Conservation (phyloP, 768 basidiomycete species). For the Mycena indigotica region DNA sequence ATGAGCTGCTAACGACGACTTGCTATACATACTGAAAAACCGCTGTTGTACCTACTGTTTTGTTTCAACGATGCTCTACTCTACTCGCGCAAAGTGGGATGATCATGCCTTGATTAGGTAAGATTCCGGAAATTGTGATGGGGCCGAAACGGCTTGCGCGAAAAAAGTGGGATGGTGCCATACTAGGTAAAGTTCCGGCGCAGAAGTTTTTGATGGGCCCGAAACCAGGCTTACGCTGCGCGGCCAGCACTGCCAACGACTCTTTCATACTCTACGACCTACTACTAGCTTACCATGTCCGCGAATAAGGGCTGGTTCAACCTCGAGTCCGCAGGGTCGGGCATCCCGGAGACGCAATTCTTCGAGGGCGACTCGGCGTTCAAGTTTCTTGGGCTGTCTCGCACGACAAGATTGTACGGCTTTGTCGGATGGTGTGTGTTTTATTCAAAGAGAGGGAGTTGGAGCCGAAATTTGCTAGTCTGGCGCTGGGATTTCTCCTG, state of each 20-base stretch:
- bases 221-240: slow-evolving; percentile 18
- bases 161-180: too few relatives aligned
- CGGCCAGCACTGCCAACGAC: slow-evolving; percentile 40
- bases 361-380: slow-evolving; percentile 92
- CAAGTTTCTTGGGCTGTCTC: slow-evolving; percentile 73
- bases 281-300: slow-evolving; percentile 36
- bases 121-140: too few relatives aligned
- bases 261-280: slow-evolving; percentile 1
- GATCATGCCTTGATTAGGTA: too few relatives aligned
- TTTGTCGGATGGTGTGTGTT: slow-evolving; percentile 75
- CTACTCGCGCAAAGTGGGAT: too few relatives aligned
- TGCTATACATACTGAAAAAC: neutral
- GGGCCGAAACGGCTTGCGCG: too few relatives aligned
- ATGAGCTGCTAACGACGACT: neutral
- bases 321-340: slow-evolving; percentile 64
- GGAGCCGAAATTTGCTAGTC: slow-evolving; percentile 42
- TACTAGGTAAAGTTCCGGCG: neutral
- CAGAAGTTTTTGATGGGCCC: too few relatives aligned
- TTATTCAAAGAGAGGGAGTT: neutral
- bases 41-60: neutral
- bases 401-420: slow-evolving; percentile 82
- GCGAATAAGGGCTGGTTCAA: slow-evolving; percentile 84
- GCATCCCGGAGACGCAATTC: slow-evolving; percentile 76
- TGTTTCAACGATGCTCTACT: too few relatives aligned
- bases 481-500: slow-evolving; percentile 73